A percentile compares a stretch with the other conserved stretches of the same genome.
phyloP scores from a whole-genome alignment of 148 eudicot species.

The Linanthus parryae region DNA sequence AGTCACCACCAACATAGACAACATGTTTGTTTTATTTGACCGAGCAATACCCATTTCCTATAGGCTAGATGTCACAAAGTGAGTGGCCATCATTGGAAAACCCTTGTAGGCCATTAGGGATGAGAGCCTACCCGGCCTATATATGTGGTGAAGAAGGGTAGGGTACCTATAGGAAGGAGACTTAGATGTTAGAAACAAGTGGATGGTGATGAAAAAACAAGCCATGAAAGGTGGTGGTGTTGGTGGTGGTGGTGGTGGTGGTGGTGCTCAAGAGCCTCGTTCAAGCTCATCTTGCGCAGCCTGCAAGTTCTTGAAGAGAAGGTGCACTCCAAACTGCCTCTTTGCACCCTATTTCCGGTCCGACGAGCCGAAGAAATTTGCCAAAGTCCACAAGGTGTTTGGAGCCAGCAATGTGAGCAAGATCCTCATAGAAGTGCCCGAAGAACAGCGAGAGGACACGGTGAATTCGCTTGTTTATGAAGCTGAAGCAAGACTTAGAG shows the following conservation, averaged over 20 bases:
- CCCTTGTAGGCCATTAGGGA: too few relatives aligned
- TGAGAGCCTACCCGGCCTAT: too few relatives aligned
- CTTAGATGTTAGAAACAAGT: not conserved
- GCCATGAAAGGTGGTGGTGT: not conserved
- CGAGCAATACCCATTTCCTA: too few relatives aligned
- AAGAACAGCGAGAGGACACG: conserved; percentile 60
- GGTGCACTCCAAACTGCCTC: conserved; percentile 54
- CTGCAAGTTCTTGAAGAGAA: conserved; percentile 71
- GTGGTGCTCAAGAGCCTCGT: conserved; percentile 36
- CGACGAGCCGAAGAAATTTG: conserved; percentile 68
- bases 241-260: conserved; percentile 20
- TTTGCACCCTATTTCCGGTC: conserved; percentile 79
- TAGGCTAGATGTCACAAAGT: too few relatives aligned
- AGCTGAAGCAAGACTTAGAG: conserved; percentile 74
- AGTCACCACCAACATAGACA: too few relatives aligned
- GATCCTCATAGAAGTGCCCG: conserved; percentile 57
- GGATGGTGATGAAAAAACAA: not conserved
- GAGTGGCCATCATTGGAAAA: too few relatives aligned
- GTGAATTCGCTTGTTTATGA: conserved; percentile 67
- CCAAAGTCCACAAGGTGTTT: conserved; percentile 82
- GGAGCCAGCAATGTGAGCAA: conserved; percentile 89
- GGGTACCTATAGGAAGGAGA: not conserved
- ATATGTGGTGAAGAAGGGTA: not conserved
- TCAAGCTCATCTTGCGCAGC: conserved; percentile 87
- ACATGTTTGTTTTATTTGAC: too few relatives aligned